phyloP scores from a whole-genome alignment of 2,329 filamentous ascomycete genomes.

The Arthroderma sp. region DNA sequence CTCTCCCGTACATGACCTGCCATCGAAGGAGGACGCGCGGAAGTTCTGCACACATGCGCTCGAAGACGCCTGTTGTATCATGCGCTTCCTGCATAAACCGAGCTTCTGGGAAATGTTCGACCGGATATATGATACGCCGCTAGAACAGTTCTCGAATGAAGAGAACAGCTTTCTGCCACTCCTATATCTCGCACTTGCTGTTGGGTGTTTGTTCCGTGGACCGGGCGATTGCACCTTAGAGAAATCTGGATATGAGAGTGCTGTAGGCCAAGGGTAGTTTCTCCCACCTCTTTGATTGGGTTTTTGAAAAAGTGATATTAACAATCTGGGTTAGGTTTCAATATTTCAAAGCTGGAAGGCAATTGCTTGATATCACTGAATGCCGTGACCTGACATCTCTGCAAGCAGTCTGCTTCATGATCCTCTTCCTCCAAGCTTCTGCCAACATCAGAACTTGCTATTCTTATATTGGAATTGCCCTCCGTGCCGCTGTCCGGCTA shows the following conservation, averaged over 20 bases:
- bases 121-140: slow-evolving; percentile 58
- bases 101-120: slow-evolving; percentile 69
- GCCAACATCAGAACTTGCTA: slow-evolving; percentile 71
- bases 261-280: slow-evolving; percentile 45
- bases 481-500: slow-evolving; percentile 63
- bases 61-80: slow-evolving; percentile 50
- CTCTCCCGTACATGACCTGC: slow-evolving; percentile 54
- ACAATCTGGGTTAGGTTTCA: slow-evolving; percentile 44
- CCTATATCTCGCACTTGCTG: slow-evolving; percentile 56
- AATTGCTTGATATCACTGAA: slow-evolving; percentile 49
- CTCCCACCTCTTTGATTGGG: slow-evolving; percentile 2
- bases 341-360: slow-evolving; percentile 58
- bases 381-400: slow-evolving; percentile 63
- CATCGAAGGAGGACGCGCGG: slow-evolving; percentile 47
- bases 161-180: slow-evolving; percentile 60
- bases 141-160: slow-evolving; percentile 50
- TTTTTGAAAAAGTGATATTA: background rate
- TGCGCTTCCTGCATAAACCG: slow-evolving; percentile 68
- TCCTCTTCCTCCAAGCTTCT: slow-evolving; percentile 67
- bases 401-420: slow-evolving; percentile 67
- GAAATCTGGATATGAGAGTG: slow-evolving; percentile 37
- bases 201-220: slow-evolving; percentile 61
- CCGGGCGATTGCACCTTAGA: slow-evolving; percentile 41
- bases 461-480: slow-evolving; percentile 64
- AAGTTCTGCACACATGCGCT: slow-evolving; percentile 48